These are phyloP conservation scores for Cucumis sativus DNA, from an alignment of 306 rosid genomes.

Conservation along the genomic window Cucumber_9930_V3 NC_026659.2:22114001-22114500, in stretches of 20 bases:
- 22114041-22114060: not conserved
- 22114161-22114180: not conserved
- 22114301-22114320: not conserved
- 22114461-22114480: conserved; percentile 71
- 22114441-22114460: conserved; percentile 60
- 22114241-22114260: not conserved
- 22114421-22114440: conserved; percentile 54
- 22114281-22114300: not conserved
- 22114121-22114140: not conserved
- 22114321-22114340: not conserved
- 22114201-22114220: not conserved
- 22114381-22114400: not conserved
- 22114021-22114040: not conserved
- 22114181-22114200: not conserved
- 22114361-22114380: not conserved
- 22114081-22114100: not conserved
- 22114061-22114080: not conserved
- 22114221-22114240: not conserved
- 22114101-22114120: not conserved
- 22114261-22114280: not conserved
- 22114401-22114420: conserved; percentile 37
- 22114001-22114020: not conserved
- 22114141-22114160: not conserved
- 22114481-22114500: conserved; percentile 91
- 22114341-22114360: not conserved